These are phyloP conservation scores for Cyberlindnera maritima DNA, from an alignment of 805 yeast genomes.

Conservation along the genomic window DNA sequence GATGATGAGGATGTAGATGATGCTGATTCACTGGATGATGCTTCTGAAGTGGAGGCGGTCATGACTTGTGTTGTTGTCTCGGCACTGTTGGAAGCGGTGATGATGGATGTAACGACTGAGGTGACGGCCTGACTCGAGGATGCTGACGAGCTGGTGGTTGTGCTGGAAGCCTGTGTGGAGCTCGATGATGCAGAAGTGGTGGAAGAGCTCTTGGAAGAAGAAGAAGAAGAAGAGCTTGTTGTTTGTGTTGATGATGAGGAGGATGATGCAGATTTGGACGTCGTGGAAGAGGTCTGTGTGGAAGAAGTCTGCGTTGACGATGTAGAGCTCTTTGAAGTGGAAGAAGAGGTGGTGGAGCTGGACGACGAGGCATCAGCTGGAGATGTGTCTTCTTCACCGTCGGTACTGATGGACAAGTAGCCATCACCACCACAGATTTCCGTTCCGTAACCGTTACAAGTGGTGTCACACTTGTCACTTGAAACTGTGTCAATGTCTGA, in stretches of 20 bases:
- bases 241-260: conserved; percentile 12
- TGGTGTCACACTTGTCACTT: conserved; percentile 37
- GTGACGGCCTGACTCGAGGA: not conserved
- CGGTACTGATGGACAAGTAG: conserved; percentile 43
- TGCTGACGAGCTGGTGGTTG: not conserved
- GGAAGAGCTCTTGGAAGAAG: too few species aligned
- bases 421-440: conserved; percentile 64
- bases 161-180: conserved; percentile 11
- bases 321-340: conserved; percentile 7
- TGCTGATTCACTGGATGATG: conserved; percentile 5
- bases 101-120: conserved; percentile 17
- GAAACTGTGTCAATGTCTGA: conserved; percentile 28
- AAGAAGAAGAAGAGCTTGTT: not conserved
- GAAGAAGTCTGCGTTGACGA: conserved; percentile 3
- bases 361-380: conserved; percentile 17
- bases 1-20: conserved; percentile 15
- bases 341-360: conserved; percentile 10
- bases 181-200: conserved; percentile 13
- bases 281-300: conserved; percentile 12
- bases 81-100: conserved; percentile 18
- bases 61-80: conserved; percentile 16
- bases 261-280: conserved; percentile 14
- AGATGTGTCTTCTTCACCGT: conserved; percentile 28
- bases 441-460: conserved; percentile 60
- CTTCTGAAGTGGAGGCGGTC: conserved; percentile 7